Evolutionary conservation across 2,329 filamentous ascomycete genomes (phyloP), one percentile per base, ranked within the genome.

Genomic region (Mycogone perniciosa): DNA sequence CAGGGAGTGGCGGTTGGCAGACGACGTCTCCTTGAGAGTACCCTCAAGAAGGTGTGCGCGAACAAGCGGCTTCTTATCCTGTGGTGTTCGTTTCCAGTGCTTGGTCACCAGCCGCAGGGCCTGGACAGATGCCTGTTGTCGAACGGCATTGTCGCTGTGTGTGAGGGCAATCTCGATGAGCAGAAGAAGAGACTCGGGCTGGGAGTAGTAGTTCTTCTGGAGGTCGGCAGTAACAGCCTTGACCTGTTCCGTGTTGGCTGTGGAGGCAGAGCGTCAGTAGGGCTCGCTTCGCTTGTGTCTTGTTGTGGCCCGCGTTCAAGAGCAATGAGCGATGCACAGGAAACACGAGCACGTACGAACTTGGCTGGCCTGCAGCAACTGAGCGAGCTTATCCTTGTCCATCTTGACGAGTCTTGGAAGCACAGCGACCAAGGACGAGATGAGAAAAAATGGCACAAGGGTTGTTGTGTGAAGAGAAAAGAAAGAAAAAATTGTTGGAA

Each of bases 111-210:
- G 79, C 62, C 89, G 86, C 54, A 89, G 79, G 31, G 88, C 87
- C 77, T 97, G 91, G 57, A 97, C 89, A 48, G 91, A 88, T 48
- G 93, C 90, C 58, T 95, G 80, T 76, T 97, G 93, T 64, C 90
- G 86, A 50, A 96, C 77, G 59, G 84, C 81, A 43, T 79, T 68
- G 64, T 84, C 77, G 54, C 84, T 76, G 70, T 96, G 86, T 52
- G 86, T 88, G 61, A 89, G 86, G 60, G 95, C 80, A 63, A 96
- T 84, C 72, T 96, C 89, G 60, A 97, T 81, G 56, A 97, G 85
- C 62, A 88, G 83, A 50, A 92, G 79, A 52, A 97, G 82, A 11
- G 89, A 89, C 63, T 90, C 82, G 37, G 92, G 86, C 60, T 89
- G 82, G 63, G 83, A 85, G 76, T 95, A 97, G 77, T 89, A 97